Conservation (phyloP, 2,329 filamentous ascomycete genomes). For the Trichoderma semiorbis region DNA sequence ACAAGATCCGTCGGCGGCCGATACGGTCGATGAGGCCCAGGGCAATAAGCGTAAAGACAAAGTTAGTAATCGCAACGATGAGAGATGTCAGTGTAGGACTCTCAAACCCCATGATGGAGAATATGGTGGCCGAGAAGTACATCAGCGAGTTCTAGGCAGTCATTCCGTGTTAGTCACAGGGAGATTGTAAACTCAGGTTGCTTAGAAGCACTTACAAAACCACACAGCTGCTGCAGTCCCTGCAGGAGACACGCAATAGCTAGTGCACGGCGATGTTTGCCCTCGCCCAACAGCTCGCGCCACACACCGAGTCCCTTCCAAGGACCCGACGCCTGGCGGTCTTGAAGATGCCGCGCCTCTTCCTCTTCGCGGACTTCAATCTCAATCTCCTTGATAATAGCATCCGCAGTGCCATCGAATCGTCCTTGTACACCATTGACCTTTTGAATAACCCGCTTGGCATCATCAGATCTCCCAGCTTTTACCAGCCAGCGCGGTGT, state of each 20-base stretch:
- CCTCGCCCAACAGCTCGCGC: slow-evolving; percentile 53
- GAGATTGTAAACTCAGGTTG: neutral
- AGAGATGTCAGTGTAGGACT: slow-evolving; percentile 77
- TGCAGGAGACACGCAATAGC: slow-evolving; percentile 84
- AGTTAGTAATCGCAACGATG: slow-evolving; percentile 78
- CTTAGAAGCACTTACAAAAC: slow-evolving; percentile 57
- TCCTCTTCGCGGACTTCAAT: slow-evolving; percentile 70
- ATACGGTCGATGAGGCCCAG: slow-evolving; percentile 75
- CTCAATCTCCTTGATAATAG: slow-evolving; percentile 66
- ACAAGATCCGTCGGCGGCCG: slow-evolving; percentile 73
- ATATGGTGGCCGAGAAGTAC: slow-evolving; percentile 87
- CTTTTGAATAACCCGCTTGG: slow-evolving; percentile 60
- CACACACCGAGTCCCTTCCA: slow-evolving; percentile 46
- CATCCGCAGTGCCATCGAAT: slow-evolving; percentile 49
- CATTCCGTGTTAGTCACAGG: neutral
- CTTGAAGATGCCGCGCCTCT: slow-evolving; percentile 42
- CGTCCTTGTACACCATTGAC: slow-evolving; percentile 55
- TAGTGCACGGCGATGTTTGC: slow-evolving; percentile 69
- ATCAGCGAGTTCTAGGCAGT: slow-evolving; percentile 71
- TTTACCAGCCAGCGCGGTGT: slow-evolving; percentile 85
- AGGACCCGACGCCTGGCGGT: slow-evolving; percentile 26
- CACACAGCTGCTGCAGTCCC: slow-evolving; percentile 82
- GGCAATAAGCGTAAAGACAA: slow-evolving; percentile 72
- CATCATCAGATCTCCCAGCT: slow-evolving; percentile 58
- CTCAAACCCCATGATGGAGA: slow-evolving; percentile 71